Conservation (phyloP, 768 basidiomycete species). For the Boletus pseudopeckii region DNA sequence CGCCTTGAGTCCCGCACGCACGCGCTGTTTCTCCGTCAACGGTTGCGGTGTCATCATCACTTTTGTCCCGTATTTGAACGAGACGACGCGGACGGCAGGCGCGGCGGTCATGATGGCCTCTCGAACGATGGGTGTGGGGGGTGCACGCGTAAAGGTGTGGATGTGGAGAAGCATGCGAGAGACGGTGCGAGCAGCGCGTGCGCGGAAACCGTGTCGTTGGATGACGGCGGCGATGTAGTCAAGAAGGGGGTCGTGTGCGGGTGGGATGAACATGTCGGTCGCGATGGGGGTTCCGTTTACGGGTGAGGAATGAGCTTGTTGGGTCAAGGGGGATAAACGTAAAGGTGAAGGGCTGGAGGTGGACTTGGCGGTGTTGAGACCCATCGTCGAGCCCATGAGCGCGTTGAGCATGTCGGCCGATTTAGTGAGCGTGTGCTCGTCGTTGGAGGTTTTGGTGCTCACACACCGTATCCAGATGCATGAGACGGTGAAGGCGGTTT, state of each 20-base stretch:
- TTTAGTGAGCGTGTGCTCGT: slow-evolving; percentile 23
- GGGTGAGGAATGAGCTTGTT: background rate
- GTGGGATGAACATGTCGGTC: slow-evolving; percentile 54
- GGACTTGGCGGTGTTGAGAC: slow-evolving; percentile 8
- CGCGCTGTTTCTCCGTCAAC: slow-evolving; percentile 77
- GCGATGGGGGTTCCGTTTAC: background rate
- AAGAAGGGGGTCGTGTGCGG: slow-evolving; percentile 72
- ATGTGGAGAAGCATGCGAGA: slow-evolving; percentile 67
- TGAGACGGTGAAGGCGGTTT: background rate
- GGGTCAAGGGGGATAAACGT: background rate
- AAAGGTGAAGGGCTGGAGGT: background rate
- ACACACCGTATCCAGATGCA: slow-evolving; percentile 10
- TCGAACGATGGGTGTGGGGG: slow-evolving; percentile 78
- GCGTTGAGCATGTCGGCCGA: slow-evolving; percentile 22
- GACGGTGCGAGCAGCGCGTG: slow-evolving; percentile 53
- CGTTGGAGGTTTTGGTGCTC: slow-evolving; percentile 16
- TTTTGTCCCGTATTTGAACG: slow-evolving; percentile 63
- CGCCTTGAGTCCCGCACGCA: slow-evolving; percentile 65
- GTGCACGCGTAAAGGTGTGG: slow-evolving; percentile 68
- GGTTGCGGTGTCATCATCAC: slow-evolving; percentile 63
- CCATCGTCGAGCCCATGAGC: slow-evolving; percentile 22
- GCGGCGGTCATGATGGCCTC: slow-evolving; percentile 65
- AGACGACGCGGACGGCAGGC: slow-evolving; percentile 64
- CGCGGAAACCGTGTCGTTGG: slow-evolving; percentile 62
- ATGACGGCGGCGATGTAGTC: slow-evolving; percentile 60